Base-by-base conservation (phyloP, 305 asterid species). In the Galium porrigens region DNA sequence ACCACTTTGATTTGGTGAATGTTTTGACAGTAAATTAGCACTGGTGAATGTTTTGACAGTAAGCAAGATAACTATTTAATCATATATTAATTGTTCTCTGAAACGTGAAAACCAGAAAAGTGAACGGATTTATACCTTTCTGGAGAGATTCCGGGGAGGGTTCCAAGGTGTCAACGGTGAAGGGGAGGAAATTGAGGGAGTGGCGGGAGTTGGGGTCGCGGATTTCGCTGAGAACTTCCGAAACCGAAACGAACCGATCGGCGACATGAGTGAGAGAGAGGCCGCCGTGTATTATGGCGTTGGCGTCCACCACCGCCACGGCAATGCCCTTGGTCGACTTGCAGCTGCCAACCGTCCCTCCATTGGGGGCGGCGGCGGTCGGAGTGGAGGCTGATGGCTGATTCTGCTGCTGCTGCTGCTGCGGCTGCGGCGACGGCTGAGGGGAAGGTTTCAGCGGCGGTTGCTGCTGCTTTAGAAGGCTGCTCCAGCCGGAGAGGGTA, bases 241-340 rank as follows among this genome's bases (percentile, higher is more conserved):
- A 72, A 20, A 89, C 87, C 0, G 99, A 84, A 37, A 94, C 92
- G 54, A 89, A 90, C 6, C 92, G 88, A 70, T 87, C 97, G 25
- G 97, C 94, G 0, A 81, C 74, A 74, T 77, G 81, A 12, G 80
- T 25, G 0, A 90, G 82, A 71, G 58, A 77, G 67, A 83, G 86
- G 15, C 94, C 89, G 4, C 96, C 99, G 64, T 83, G 88, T 41
- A 94, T 94, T 67, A 94, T 78, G 63, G 97, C 96, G 77, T 89
- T 94, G 61, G 99, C 97, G 56, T 94, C 99, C 33, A 94, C 92
- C 33, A 94, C 90, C 11, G 97, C 97, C 62, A 94, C 92, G 0
- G 89, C 81, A 48, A 94, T 84, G 22, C 97, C 97, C 71, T 82
- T 84, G 0, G 86, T 73, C 10, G 97, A 88, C 62, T 80, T 80